These are phyloP conservation scores for Melaleuca quinquenervia DNA, from an alignment of 345 rosid genomes.

Conservation along the genomic window DNA sequence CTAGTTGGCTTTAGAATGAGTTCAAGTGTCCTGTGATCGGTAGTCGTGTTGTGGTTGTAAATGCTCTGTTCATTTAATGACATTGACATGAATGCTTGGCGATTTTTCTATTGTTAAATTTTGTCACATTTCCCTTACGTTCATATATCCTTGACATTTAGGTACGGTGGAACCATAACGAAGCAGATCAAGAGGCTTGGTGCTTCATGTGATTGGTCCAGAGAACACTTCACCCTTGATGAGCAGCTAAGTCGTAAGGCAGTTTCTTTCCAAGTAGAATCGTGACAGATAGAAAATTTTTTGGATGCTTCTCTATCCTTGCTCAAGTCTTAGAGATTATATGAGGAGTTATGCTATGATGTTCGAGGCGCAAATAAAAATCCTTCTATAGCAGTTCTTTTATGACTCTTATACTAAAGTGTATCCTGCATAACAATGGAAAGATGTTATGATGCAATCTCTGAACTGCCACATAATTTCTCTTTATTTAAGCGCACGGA, in stretches of 20 bases:
- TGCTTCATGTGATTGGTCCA: constrained; percentile 97
- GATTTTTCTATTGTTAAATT: background rate
- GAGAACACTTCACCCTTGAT: constrained; percentile 92
- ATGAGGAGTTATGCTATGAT: background rate
- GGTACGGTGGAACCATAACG: constrained; percentile 91
- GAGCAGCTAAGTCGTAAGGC: constrained; percentile 97
- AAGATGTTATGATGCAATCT: background rate
- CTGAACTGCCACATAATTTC: background rate
- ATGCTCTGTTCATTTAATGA: background rate
- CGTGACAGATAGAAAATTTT: background rate
- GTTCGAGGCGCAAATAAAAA: background rate
- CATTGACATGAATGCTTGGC: background rate
- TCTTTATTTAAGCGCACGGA: background rate
- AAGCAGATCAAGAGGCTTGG: constrained; percentile 96
- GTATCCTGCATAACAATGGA: background rate
- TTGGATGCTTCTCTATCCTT: background rate
- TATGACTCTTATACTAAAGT: background rate
- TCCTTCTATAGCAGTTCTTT: background rate
- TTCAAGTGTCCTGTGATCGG: background rate
- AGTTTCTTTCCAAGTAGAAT: constrained; percentile 16
- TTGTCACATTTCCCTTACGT: background rate
- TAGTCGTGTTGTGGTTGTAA: background rate
- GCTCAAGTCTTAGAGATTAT: background rate
- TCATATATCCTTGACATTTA: constrained; percentile 16
- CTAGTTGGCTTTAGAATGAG: background rate